Base-by-base conservation (phyloP, 805 yeast species). In the Torulaspora franciscae region DNA sequence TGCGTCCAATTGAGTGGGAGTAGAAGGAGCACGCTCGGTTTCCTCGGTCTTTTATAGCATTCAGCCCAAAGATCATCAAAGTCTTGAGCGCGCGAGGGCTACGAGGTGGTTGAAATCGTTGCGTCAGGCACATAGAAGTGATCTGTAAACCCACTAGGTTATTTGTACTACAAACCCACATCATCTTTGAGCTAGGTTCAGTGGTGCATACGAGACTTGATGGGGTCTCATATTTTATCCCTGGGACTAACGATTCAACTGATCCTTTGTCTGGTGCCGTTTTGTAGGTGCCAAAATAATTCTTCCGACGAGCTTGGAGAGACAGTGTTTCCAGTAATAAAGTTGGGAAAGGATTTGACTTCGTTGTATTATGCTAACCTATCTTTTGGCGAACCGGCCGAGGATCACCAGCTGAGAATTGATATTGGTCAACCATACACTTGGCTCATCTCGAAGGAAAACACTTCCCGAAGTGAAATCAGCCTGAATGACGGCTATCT, bases 351-450 rank as follows among this genome's bases (percentile, higher is more conserved):
- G 36, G 59, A 54, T 47, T 11, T 19, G 8, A 37, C 40, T 8
- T 53, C 58, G 2, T 34, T 59, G 6, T 69, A 65, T 51, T 64
- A 58, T 41, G 63, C 65, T 7, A 65, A 68, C 32, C 50, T 60
- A 0, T 42, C 67, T 0, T 33, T 67, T 24, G 74, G 73, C 2
- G 47, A 51, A 0, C 66, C 69, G 1, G 42, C 45, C 0, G 72
- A 69, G 47, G 8, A 19, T 1, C 65, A 59, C 14, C 37, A 34
- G 8, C 47, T 71, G 3, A 54, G 67, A 26, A 49, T 71, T 2
- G 75, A 70, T 48, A 61, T 65, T 7, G 59, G 67, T 5, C 70
- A 69, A 40, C 73, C 74, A 1, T 68, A 64, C 40, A 39, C 62
- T 2, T 70, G 73, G 73, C 56, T 66, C 1, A 32, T 64, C 2